These are phyloP conservation scores for Pyricularia pennisetigena DNA, from an alignment of 2,329 filamentous ascomycete species.

Conservation along the genomic window DNA sequence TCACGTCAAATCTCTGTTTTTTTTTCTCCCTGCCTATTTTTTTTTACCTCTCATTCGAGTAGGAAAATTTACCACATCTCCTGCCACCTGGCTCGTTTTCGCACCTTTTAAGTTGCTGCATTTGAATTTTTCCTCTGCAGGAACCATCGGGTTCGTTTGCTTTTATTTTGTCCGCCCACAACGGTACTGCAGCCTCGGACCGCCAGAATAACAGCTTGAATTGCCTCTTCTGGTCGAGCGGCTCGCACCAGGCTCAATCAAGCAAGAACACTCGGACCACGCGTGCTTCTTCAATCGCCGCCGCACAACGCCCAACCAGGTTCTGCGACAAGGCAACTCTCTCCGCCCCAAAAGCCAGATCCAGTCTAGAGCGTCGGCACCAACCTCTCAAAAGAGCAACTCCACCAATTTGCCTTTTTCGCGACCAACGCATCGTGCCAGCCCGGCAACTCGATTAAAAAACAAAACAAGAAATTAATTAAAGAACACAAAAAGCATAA, in stretches of 20 bases:
- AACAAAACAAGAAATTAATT: constrained; percentile 16
- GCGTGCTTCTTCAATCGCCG: constrained; percentile 25
- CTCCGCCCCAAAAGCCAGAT: constrained; percentile 48
- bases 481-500: constrained; percentile 1
- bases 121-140: not conserved
- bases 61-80: not conserved
- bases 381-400: constrained; percentile 53
- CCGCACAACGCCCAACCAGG: constrained; percentile 37
- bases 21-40: not conserved
- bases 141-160: not conserved
- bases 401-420: constrained; percentile 48
- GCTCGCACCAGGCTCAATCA: constrained; percentile 5
- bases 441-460: not conserved
- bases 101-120: not conserved
- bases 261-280: constrained; percentile 24
- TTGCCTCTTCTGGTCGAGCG: not conserved
- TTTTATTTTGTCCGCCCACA: not conserved
- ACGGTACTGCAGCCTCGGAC: not conserved
- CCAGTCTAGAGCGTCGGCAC: constrained; percentile 57
- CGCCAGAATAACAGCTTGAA: not conserved
- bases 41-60: not conserved
- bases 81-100: not conserved
- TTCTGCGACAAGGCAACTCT: constrained; percentile 39
- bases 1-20: not conserved
- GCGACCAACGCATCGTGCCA: constrained; percentile 7